These are phyloP conservation scores for Didymella lethalis DNA, from an alignment of 2,329 filamentous ascomycete species.

Conservation along the genomic window DNA sequence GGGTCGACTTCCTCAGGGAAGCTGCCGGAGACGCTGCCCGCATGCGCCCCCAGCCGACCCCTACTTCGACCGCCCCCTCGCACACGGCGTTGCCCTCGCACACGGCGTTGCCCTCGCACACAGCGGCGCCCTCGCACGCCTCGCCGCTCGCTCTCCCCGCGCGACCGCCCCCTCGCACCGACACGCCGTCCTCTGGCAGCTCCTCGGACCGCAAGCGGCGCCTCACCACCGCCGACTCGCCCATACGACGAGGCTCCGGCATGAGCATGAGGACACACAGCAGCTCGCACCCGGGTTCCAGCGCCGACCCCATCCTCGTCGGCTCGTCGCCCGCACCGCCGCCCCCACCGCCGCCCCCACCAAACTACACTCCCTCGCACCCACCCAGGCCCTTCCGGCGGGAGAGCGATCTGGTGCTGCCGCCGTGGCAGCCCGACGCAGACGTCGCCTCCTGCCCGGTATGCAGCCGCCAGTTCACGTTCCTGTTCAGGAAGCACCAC, in stretches of 20 bases:
- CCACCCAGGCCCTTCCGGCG: constrained; percentile 25
- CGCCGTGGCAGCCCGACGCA: constrained; percentile 86
- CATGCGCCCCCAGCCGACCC: background rate
- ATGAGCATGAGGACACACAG: constrained; percentile 36
- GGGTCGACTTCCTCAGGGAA: constrained; percentile 47
- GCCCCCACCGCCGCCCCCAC: constrained; percentile 14
- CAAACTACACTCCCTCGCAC: constrained; percentile 19
- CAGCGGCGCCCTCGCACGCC: constrained; percentile 8
- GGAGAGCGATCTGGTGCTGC: constrained; percentile 64
- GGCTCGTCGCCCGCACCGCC: constrained; percentile 29
- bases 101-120: constrained; percentile 7
- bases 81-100: constrained; percentile 9
- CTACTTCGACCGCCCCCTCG: background rate
- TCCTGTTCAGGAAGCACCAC: constrained; percentile 90
- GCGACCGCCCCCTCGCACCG: constrained; percentile 29
- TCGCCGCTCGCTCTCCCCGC: constrained; percentile 29
- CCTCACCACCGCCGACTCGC: constrained; percentile 45
- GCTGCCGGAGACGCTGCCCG: constrained; percentile 25
- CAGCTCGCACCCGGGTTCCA: constrained; percentile 25
- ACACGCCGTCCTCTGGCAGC: constrained; percentile 30
- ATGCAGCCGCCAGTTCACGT: constrained; percentile 78
- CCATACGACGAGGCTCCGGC: constrained; percentile 41
- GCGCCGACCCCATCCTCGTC: constrained; percentile 34
- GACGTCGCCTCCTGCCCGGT: constrained; percentile 87
- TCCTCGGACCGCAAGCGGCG: constrained; percentile 48